Evolutionary conservation across 441 rosid species (phyloP), one percentile per base, ranked within the genome.

Genomic region (Pelargonium fulgidum): DNA sequence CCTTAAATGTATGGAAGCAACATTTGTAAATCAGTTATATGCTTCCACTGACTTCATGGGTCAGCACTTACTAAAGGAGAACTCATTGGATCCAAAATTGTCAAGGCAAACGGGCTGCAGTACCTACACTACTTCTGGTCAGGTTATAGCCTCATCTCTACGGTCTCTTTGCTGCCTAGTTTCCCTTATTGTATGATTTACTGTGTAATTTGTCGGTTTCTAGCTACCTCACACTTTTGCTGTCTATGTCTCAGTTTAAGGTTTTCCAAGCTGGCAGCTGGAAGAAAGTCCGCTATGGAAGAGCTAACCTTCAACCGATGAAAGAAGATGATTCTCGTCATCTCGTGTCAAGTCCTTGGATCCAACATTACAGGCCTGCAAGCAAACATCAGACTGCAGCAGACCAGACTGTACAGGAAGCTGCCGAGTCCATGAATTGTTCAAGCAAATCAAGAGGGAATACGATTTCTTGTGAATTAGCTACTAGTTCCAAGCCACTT

Each of bases 211-310:
- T 71, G 0, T 70, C 80, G 17, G 1, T 17, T 29, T 39, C 39
- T 33, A 33, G 6, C 39, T 54, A 16, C 61, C 33, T 54, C 7
- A 50, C 26, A 13, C 20, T 41, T 33, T 16, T 3, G 16, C 26
- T 58, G 29, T 19, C 24, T 7, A n/a, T 11, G 56, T 41, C 24
- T 5, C 72, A 82, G 86, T 82, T 80, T 68, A 78, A 82, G 73
- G 81, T 78, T 72, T 77, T 74, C 64, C 78, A 72, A 63, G 76
- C 68, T 72, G 83, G 84, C 61, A 39, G 66, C 78, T 84, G 90
- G 88, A 70, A 83, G 85, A 85, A 81, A 78, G 33, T 84, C 68
- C 69, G 73, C 65, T 79, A 80, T 65, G 76, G 64, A 70, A 83
- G 79, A 65, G 75, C 85, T 56, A 80, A 70, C 14, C 22, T 66